Evolutionary conservation across 495 filamentous ascomycete species (phyloP).

Genomic region (Niebla homalea): DNA sequence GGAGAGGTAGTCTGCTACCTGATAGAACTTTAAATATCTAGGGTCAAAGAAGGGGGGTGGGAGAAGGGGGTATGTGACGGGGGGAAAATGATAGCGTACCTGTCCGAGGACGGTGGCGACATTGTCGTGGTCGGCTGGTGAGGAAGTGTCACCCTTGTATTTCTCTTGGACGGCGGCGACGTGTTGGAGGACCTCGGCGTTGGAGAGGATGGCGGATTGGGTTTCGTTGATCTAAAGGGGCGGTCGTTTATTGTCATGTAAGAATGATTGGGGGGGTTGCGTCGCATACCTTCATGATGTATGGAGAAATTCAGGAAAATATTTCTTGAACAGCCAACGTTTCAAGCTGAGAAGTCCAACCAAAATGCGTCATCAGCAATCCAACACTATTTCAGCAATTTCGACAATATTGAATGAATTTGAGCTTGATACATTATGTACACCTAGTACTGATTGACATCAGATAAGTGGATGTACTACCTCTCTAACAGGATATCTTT

Average conservation of each 20-base stretch:
- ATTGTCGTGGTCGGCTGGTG: slow-evolving; percentile 31
- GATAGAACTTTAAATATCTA: slow-evolving; percentile 13
- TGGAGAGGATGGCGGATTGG: slow-evolving; percentile 48
- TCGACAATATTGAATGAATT: too few relatives aligned
- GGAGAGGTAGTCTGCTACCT: slow-evolving; percentile 22
- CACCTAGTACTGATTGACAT: background rate
- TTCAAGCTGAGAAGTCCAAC: too few relatives aligned
- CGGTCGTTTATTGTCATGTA: slow-evolving; percentile 5
- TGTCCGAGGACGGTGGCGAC: slow-evolving; percentile 40
- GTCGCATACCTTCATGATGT: background rate
- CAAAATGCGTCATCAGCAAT: too few relatives aligned
- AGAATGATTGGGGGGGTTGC: background rate
- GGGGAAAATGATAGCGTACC: slow-evolving; percentile 19
- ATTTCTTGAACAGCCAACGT: too few relatives aligned
- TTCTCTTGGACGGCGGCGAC: slow-evolving; percentile 27
- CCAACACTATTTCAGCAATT: too few relatives aligned
- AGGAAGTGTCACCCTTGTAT: background rate
- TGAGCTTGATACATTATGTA: too few relatives aligned
- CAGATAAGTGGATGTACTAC: background rate
- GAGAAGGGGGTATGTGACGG: slow-evolving; percentile 23
- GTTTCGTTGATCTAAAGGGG: slow-evolving; percentile 43
- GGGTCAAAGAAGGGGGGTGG: slow-evolving; percentile 18
- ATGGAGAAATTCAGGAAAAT: too few relatives aligned
- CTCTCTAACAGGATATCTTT: background rate
- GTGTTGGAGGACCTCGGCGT: slow-evolving; percentile 50